Percentiles rank a stretch among this genome's conserved stretches.
Evolutionary conservation across 225 moss, liverwort and hornwort species (phyloP).

Genomic region (Pseudisothecium myosuroides): DNA sequence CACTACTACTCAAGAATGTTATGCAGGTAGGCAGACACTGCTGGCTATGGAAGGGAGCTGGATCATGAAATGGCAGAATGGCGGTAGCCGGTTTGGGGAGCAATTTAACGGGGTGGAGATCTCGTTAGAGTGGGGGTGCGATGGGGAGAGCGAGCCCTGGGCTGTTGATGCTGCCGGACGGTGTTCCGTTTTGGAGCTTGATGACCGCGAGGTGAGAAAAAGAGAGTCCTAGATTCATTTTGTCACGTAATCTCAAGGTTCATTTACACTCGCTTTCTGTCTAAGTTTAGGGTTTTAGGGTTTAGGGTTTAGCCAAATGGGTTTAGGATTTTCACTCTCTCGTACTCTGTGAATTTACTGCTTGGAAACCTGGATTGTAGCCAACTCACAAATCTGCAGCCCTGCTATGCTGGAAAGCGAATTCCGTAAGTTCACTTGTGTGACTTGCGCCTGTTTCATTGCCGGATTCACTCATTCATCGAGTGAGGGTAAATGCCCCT

Average conservation of each 20-base stretch:
- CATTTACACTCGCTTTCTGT: not conserved
- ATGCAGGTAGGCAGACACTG: constrained; percentile 55
- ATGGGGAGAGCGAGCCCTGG: constrained; percentile 53
- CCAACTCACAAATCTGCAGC: not conserved
- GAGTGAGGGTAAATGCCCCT: not conserved
- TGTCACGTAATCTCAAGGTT: not conserved
- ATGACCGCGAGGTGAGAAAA: constrained; percentile 72
- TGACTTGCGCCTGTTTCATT: not conserved
- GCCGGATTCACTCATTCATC: not conserved
- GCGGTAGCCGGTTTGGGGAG: constrained; percentile 58
- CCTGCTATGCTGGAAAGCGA: not conserved
- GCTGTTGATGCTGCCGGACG: constrained; percentile 75
- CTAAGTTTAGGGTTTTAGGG: not conserved
- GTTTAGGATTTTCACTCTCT: not conserved
- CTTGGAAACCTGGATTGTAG: not conserved
- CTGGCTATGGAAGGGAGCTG: constrained; percentile 82
- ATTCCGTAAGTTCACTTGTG: not conserved
- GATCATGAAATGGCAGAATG: constrained; percentile 58
- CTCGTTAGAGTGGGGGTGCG: constrained; percentile 62
- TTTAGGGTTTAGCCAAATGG: not conserved
- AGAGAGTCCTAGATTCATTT: not conserved
- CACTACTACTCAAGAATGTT: not conserved
- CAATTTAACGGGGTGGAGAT: constrained; percentile 67
- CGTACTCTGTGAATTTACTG: not conserved
- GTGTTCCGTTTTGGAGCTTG: constrained; percentile 61